A percentile compares a stretch with the other conserved stretches of the same genome.
Evolutionary conservation across 768 basidiomycete species (phyloP).

Genomic region (Trametes gibbosa): DNA sequence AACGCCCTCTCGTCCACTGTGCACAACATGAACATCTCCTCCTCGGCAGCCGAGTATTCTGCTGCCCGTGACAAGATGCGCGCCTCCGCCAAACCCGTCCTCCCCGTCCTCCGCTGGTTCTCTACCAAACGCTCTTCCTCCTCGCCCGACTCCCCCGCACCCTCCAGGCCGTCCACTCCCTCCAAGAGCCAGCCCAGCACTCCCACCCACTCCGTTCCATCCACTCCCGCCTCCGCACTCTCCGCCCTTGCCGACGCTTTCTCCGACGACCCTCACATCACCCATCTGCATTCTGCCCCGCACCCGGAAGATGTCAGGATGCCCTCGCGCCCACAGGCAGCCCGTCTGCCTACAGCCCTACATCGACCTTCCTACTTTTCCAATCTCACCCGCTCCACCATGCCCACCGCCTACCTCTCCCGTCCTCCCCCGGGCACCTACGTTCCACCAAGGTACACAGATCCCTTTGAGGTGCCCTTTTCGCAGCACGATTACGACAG

Average conservation of each 20-base stretch:
- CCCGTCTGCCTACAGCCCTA: slow-evolving; percentile 24
- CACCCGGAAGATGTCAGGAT: slow-evolving; percentile 18
- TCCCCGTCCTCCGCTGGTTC: slow-evolving; percentile 47
- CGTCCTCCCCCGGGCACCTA: slow-evolving; percentile 30
- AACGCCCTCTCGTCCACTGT: background rate
- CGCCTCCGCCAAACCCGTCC: slow-evolving; percentile 1
- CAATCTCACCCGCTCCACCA: slow-evolving; percentile 54
- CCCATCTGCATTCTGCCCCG: slow-evolving; percentile 13
- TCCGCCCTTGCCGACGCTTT: slow-evolving; percentile 35
- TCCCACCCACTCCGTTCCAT: slow-evolving; percentile 14
- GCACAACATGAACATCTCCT: slow-evolving; percentile 7
- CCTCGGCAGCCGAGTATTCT: slow-evolving; percentile 4
- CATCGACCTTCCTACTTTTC: slow-evolving; percentile 32
- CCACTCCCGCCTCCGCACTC: slow-evolving; percentile 32
- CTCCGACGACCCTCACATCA: slow-evolving; percentile 27
- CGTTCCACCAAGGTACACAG: slow-evolving; percentile 17
- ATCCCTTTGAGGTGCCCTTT: slow-evolving; percentile 26
- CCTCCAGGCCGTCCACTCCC: slow-evolving; percentile 18
- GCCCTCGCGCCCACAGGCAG: slow-evolving; percentile 26
- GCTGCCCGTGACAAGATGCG: slow-evolving; percentile 14
- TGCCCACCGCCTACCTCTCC: slow-evolving; percentile 62
- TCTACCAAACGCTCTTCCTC: slow-evolving; percentile 30
- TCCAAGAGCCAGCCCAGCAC: slow-evolving; percentile 12
- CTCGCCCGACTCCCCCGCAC: slow-evolving; percentile 11
- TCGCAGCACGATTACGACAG: slow-evolving; percentile 16